Conservation (phyloP, 192 early-diverging fungal species). For the Linnemannia elongata region DNA sequence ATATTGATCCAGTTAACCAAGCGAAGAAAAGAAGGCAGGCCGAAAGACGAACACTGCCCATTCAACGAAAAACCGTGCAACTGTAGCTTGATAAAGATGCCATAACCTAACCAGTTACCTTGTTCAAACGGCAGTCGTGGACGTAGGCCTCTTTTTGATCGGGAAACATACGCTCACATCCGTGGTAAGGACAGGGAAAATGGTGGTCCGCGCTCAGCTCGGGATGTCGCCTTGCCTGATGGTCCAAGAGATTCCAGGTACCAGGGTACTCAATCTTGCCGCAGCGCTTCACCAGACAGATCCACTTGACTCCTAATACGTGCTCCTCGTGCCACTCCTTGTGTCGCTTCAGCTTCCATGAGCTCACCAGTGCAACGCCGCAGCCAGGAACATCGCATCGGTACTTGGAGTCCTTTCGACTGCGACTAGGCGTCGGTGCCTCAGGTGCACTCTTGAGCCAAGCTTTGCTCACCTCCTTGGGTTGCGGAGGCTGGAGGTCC, state of each 20-base stretch:
- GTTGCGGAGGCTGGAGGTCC: background rate
- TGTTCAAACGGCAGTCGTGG: background rate
- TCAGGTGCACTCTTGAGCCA: background rate
- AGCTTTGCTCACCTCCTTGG: background rate
- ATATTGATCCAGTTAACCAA: too few relatives aligned
- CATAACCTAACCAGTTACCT: background rate
- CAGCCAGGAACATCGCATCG: conserved; percentile 5
- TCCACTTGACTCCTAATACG: background rate
- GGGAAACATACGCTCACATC: background rate
- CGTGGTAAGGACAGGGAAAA: background rate
- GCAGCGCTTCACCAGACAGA: background rate
- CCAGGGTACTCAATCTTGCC: background rate
- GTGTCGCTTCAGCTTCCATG: conserved; percentile 1
- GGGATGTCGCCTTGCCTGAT: background rate
- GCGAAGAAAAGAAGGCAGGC: too few relatives aligned
- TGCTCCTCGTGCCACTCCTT: conserved; percentile 1
- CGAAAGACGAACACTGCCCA: too few relatives aligned
- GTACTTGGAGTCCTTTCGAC: conserved; percentile 1
- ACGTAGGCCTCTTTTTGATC: conserved; percentile 3
- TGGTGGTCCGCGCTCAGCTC: background rate
- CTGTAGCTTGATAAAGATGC: too few relatives aligned
- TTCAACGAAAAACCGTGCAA: too few relatives aligned
- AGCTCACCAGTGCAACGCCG: background rate
- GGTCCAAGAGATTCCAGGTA: too few relatives aligned
- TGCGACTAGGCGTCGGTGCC: background rate